phyloP scores from a whole-genome alignment of 2,329 filamentous ascomycete species.

The Ophiostoma piceae region DNA sequence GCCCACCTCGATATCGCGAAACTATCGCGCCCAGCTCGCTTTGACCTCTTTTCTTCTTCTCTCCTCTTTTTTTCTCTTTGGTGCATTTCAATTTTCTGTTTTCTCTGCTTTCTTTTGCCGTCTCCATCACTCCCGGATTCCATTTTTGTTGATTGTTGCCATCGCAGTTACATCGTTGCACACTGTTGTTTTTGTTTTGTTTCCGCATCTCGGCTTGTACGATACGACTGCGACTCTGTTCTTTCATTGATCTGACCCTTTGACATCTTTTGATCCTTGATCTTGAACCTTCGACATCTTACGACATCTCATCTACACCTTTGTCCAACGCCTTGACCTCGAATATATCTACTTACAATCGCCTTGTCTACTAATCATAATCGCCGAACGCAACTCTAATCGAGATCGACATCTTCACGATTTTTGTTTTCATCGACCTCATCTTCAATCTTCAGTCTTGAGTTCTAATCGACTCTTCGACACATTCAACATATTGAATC shows the following conservation, averaged over 20 bases:
- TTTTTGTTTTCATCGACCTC: background rate
- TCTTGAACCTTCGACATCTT: too few species aligned
- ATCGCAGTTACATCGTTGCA: constrained; percentile 1
- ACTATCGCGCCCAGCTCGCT: constrained; percentile 1
- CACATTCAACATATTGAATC: too few species aligned
- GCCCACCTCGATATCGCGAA: constrained; percentile 3
- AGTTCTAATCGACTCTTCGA: background rate
- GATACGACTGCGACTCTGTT: background rate
- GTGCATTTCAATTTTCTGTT: background rate
- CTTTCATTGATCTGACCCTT: too few species aligned
- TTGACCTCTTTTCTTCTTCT: background rate
- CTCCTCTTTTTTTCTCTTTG: background rate
- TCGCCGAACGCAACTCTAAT: background rate
- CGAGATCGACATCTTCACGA: background rate
- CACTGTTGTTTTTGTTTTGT: background rate
- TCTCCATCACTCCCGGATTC: background rate
- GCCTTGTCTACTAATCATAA: background rate
- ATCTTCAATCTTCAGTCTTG: background rate
- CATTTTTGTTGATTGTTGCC: too few species aligned
- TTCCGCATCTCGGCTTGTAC: background rate
- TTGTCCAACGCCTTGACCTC: background rate
- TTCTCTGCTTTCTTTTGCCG: background rate
- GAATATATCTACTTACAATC: background rate
- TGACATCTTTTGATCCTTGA: too few species aligned
- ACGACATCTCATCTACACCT: background rate